Evolutionary conservation across 2,329 filamentous ascomycete species (phyloP).

Genomic region (Beauveria bassiana): DNA sequence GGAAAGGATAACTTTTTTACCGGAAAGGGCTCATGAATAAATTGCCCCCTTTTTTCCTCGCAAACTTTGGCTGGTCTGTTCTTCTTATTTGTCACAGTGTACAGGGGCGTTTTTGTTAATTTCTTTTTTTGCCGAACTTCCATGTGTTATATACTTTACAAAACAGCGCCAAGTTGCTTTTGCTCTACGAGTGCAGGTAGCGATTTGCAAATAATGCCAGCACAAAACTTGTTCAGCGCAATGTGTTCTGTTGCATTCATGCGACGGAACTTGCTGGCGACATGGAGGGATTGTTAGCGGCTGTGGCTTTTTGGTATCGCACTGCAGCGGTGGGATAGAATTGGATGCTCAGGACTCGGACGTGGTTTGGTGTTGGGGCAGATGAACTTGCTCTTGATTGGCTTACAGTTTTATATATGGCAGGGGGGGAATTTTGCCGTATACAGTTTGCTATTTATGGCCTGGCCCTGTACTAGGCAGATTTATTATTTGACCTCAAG

Average conservation of each 20-base stretch:
- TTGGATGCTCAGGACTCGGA: background rate
- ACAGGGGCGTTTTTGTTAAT: constrained; percentile 6
- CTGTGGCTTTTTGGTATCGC: background rate
- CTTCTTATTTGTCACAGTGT: constrained; percentile 6
- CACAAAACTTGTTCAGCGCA: background rate
- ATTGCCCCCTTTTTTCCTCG: background rate
- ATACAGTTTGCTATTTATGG: background rate
- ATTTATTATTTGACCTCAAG: background rate
- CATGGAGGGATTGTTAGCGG: background rate
- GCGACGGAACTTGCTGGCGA: background rate
- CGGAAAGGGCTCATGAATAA: background rate
- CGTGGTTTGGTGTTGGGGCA: background rate
- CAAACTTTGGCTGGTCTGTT: background rate
- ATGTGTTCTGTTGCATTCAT: background rate
- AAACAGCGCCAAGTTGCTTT: constrained; percentile 3
- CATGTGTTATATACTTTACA: constrained; percentile 8
- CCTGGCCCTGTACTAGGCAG: background rate
- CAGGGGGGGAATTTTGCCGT: background rate
- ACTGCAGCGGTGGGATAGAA: background rate
- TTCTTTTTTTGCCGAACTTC: constrained; percentile 3
- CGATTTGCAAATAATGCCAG: constrained; percentile 1
- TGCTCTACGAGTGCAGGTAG: background rate
- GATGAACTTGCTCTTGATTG: background rate
- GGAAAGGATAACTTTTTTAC: background rate
- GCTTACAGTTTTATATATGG: background rate